Conservation (phyloP, 805 yeast species). For the Cyberlindnera euphorbiae region DNA sequence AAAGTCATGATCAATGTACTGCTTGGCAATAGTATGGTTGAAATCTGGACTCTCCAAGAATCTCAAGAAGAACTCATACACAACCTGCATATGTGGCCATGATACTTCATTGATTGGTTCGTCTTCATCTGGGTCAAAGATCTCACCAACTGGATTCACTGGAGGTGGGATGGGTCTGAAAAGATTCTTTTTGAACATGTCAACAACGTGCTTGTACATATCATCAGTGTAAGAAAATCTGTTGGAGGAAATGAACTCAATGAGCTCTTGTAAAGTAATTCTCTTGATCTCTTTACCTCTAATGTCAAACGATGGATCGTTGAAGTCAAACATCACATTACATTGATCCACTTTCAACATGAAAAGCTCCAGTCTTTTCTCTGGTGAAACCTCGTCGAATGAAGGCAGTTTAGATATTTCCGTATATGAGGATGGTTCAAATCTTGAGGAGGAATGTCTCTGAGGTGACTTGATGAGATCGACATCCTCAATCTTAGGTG, state of each 20-base stretch:
- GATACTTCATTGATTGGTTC: conserved; percentile 95
- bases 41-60: conserved; percentile 94
- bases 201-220: conserved; percentile 82
- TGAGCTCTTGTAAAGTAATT: conserved; percentile 79
- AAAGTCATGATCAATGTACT: conserved; percentile 88
- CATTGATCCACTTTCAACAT: conserved; percentile 90
- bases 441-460: conserved; percentile 87
- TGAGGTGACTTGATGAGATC: conserved; percentile 84
- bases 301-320: conserved; percentile 87
- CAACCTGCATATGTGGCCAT: conserved; percentile 98
- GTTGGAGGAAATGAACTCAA: conserved; percentile 78
- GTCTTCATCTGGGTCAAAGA: conserved; percentile 97
- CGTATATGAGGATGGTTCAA: conserved; percentile 69
- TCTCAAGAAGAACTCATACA: conserved; percentile 88
- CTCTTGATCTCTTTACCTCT: conserved; percentile 91
- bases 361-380: conserved; percentile 74
- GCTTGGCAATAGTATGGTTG: conserved; percentile 88
- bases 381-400: conserved; percentile 84
- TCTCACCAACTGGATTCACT: conserved; percentile 93
- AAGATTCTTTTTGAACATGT: conserved; percentile 83
- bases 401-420: conserved; percentile 74
- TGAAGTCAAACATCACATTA: conserved; percentile 88
- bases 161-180: conserved; percentile 98
- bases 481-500: conserved; percentile 52
- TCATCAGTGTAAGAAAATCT: conserved; percentile 85